Percentiles rank a stretch among this genome's conserved stretches.
These are phyloP conservation scores for Malus asiatica DNA, from an alignment of 306 rosid species.

Conservation along the genomic window DNA sequence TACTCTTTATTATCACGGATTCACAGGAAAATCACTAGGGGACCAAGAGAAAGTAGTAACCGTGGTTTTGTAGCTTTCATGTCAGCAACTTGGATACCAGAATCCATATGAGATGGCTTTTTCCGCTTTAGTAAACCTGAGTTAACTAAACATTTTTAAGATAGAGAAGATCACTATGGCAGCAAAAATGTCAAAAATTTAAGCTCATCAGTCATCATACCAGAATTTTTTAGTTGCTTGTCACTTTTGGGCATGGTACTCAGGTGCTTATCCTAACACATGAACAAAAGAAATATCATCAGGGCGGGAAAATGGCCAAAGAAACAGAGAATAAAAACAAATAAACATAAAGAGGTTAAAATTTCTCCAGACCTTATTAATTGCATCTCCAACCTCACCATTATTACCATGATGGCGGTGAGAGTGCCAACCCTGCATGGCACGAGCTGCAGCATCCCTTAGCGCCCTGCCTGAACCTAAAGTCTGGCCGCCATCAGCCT, in stretches of 20 bases:
- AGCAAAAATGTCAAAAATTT: background rate
- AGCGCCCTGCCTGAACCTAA: constrained; percentile 65
- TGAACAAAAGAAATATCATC: background rate
- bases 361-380: constrained; percentile 39
- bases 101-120: constrained; percentile 46
- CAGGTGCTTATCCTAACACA: constrained; percentile 1
- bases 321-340: too few relatives aligned
- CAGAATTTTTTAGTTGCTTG: constrained; percentile 59
- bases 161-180: constrained; percentile 18
- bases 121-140: constrained; percentile 57
- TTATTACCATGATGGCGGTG: constrained; percentile 65
- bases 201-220: constrained; percentile 27
- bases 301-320: background rate
- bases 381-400: constrained; percentile 67
- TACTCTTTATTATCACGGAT: background rate
- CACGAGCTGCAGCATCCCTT: constrained; percentile 82
- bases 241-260: constrained; percentile 37
- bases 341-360: background rate
- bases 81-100: constrained; percentile 43
- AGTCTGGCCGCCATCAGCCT: constrained; percentile 32
- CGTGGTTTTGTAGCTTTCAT: constrained; percentile 57
- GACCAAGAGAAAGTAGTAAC: constrained; percentile 22
- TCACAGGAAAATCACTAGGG: background rate
- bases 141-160: constrained; percentile 14
- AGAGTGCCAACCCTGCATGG: constrained; percentile 86